Evolutionary conservation across 139 green algal genomes (phyloP).

Genomic region (Monoraphidium neglectum): DNA sequence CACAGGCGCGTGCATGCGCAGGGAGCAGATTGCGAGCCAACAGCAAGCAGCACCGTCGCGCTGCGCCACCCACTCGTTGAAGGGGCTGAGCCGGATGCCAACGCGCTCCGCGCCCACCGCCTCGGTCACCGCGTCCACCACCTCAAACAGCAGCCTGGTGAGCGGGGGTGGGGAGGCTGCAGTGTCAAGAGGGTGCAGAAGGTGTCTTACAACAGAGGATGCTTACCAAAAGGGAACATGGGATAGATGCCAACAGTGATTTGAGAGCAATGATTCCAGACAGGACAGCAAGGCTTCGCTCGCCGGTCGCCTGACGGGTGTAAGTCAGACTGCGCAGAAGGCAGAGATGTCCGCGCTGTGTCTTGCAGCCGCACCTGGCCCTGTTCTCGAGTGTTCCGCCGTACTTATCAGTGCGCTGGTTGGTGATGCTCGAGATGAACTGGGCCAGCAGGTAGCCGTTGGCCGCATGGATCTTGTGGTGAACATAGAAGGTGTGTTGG

Average conservation of each 20-base stretch:
- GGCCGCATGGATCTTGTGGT: constrained; percentile 70
- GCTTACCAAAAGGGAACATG: too few relatives aligned
- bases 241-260: not conserved
- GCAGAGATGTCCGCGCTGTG: too few relatives aligned
- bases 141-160: constrained; percentile 51
- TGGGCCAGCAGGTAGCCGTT: constrained; percentile 79
- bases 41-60: too few relatives aligned
- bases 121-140: constrained; percentile 47
- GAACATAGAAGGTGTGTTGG: constrained; percentile 2
- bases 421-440: constrained; percentile 63
- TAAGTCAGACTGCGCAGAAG: too few relatives aligned
- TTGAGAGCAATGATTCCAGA: too few relatives aligned
- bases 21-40: too few relatives aligned
- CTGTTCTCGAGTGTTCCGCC: constrained; percentile 68
- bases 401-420: constrained; percentile 73
- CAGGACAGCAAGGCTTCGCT: too few relatives aligned
- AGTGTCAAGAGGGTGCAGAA: too few relatives aligned
- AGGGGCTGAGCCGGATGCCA: constrained; percentile 76
- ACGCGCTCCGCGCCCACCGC: constrained; percentile 61
- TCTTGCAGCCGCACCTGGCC: constrained; percentile 31
- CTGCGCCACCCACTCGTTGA: constrained; percentile 31
- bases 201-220: too few relatives aligned
- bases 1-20: too few relatives aligned
- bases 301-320: too few relatives aligned
- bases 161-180: too few relatives aligned